Percentiles rank a stretch among this genome's conserved stretches.
Evolutionary conservation across 257 asterid species (phyloP).

Genomic region (Nicotiana obtusifolia): DNA sequence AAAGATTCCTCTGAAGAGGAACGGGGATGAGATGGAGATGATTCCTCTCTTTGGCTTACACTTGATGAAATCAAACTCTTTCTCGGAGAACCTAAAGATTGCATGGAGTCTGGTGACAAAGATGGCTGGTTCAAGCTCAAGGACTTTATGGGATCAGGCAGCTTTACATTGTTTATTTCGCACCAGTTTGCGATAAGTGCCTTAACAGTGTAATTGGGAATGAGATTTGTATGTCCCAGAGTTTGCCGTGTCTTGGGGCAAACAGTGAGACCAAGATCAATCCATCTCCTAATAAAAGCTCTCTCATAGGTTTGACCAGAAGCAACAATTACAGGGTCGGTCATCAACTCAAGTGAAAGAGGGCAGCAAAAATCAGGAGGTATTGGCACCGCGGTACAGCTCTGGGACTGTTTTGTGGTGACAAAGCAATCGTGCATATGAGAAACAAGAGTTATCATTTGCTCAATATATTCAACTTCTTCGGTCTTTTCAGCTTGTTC

Average conservation of each 20-base stretch:
- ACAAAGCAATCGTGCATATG: constrained; percentile 84
- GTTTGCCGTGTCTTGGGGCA: constrained; percentile 90
- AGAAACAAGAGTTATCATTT: constrained; percentile 58
- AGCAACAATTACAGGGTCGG: constrained; percentile 87
- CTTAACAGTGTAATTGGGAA: constrained; percentile 84
- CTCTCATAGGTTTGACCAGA: constrained; percentile 95
- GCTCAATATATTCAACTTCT: constrained; percentile 68
- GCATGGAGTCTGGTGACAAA: constrained; percentile 36
- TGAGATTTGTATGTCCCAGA: constrained; percentile 66
- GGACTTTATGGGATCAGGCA: constrained; percentile 61
- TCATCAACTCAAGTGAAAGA: constrained; percentile 83
- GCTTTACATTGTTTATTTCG: constrained; percentile 58
- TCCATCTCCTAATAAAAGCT: constrained; percentile 71
- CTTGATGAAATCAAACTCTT: constrained; percentile 29
- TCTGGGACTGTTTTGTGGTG: constrained; percentile 55
- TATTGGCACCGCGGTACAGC: constrained; percentile 54
- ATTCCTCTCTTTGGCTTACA: constrained; percentile 30
- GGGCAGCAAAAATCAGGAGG: constrained; percentile 90
- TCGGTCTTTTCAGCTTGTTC: constrained; percentile 61
- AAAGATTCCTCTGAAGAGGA: constrained; percentile 54
- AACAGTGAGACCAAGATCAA: constrained; percentile 79
- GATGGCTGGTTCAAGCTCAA: constrained; percentile 53
- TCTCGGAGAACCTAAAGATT: constrained; percentile 41
- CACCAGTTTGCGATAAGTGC: constrained; percentile 84
- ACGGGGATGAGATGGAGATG: constrained; percentile 52